Conservation (phyloP, 768 basidiomycete species). For the Termitomyces sp. region DNA sequence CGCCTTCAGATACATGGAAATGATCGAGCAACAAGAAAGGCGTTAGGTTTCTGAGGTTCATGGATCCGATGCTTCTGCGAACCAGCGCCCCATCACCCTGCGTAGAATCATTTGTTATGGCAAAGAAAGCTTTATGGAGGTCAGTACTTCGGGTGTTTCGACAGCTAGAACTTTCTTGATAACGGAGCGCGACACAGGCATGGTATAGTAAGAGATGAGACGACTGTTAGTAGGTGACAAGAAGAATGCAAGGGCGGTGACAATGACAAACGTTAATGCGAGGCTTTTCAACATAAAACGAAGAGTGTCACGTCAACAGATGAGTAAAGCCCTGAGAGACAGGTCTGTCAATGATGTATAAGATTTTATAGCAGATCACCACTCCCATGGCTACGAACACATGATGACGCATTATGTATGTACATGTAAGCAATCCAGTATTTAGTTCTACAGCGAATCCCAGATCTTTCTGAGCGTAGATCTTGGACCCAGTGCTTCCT, state of each 20-base stretch:
- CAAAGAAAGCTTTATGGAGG: neutral
- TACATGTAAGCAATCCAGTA: no score
- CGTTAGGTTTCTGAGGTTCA: conserved; percentile 68
- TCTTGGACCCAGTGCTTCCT: conserved; percentile 34
- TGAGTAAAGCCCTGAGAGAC: neutral
- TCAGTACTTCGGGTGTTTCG: conserved; percentile 61
- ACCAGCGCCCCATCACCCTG: conserved; percentile 82
- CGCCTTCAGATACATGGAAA: conserved; percentile 65
- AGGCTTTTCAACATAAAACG: conserved; percentile 14
- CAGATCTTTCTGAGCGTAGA: conserved; percentile 23
- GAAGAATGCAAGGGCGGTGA: conserved; percentile 12
- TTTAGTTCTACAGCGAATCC: conserved; percentile 30
- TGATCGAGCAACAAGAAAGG: conserved; percentile 93
- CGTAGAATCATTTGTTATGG: neutral
- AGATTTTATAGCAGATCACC: neutral
- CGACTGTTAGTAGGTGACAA: conserved; percentile 9
- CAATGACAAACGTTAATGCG: conserved; percentile 11
- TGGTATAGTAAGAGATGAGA: conserved; percentile 13
- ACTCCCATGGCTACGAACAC: no score
- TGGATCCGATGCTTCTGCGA: conserved; percentile 79
- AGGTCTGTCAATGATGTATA: neutral
- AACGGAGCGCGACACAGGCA: conserved; percentile 57
- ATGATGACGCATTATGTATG: no score
- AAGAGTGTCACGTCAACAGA: neutral
- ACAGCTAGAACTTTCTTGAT: conserved; percentile 72